Evolutionary conservation across 352 stramenopile genomes (phyloP).

Genomic region (Pythium aphanidermatum): DNA sequence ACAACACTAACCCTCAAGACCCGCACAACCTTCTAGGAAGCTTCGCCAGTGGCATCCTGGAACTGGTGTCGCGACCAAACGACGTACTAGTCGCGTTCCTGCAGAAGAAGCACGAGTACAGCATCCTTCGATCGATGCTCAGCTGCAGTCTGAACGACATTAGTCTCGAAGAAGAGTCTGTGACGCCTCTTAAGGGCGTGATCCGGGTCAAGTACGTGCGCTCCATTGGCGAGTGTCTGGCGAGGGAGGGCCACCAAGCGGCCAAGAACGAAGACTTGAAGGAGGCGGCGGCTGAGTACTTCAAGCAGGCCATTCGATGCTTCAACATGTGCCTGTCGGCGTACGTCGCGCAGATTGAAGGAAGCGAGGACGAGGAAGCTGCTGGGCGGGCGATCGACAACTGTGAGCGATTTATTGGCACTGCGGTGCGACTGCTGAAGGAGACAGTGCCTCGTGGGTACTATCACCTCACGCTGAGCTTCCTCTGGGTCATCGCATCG

Average conservation of each 20-base stretch:
- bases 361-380: conserved; percentile 17
- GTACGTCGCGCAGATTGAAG: conserved; percentile 38
- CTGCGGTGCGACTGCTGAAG: conserved; percentile 56
- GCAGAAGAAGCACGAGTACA: conserved; percentile 63
- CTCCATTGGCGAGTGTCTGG: conserved; percentile 61
- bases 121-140: conserved; percentile 57
- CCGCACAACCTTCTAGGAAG: conserved; percentile 44
- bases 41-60: conserved; percentile 50
- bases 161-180: conserved; percentile 30
- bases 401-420: conserved; percentile 58
- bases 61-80: conserved; percentile 47
- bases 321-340: conserved; percentile 67
- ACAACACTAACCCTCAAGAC: conserved; percentile 35
- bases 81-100: conserved; percentile 50
- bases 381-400: conserved; percentile 15
- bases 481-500: conserved; percentile 60
- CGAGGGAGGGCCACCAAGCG: conserved; percentile 46
- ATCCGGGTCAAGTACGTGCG: conserved; percentile 40
- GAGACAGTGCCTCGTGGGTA: conserved; percentile 54
- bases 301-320: conserved; percentile 63
- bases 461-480: conserved; percentile 48
- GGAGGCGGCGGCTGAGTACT: conserved; percentile 46
- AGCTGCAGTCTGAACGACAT: conserved; percentile 55
- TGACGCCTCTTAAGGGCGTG: conserved; percentile 16
- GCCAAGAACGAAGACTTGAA: conserved; percentile 26